A percentile compares a stretch with the other conserved stretches of the same genome.
Evolutionary conservation across 2,329 filamentous ascomycete species (phyloP).

Genomic region (Botrytis deweyae): DNA sequence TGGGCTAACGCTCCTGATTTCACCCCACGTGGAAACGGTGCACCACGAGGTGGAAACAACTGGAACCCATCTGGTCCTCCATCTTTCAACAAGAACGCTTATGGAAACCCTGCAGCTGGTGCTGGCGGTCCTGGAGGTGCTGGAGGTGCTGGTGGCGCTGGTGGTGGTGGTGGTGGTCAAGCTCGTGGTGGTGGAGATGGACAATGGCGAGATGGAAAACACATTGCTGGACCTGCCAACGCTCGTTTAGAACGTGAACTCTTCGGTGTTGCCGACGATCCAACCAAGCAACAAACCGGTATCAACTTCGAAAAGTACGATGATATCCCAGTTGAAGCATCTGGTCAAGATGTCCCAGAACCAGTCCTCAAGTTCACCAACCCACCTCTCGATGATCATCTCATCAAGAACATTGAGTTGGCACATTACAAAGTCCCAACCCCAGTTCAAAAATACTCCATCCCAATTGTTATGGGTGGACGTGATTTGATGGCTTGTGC

Average conservation of each 20-base stretch:
- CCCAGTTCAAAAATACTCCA: conserved; percentile 98
- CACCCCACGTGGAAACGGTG: conserved; percentile 37
- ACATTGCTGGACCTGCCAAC: conserved; percentile 86
- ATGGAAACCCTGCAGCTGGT: conserved; percentile 43
- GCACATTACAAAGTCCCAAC: conserved; percentile 95
- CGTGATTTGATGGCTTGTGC: conserved; percentile 99
- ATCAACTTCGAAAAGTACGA: conserved; percentile 99
- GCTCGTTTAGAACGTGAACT: conserved; percentile 90
- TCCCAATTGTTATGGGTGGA: conserved; percentile 96
- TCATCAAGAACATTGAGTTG: conserved; percentile 89
- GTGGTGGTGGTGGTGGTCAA: conserved; percentile 42
- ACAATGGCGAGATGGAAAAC: conserved; percentile 95
- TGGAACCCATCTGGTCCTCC: conserved; percentile 36
- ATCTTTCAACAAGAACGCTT: conserved; percentile 57
- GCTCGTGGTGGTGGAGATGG: conserved; percentile 88
- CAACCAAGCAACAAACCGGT: conserved; percentile 91
- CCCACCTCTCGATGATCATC: conserved; percentile 91
- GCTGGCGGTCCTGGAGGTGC: conserved; percentile 34
- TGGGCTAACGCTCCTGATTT: conserved; percentile 42
- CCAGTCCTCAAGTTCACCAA: conserved; percentile 88
- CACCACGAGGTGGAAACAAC: conserved; percentile 41
- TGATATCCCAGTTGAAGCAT: conserved; percentile 97
- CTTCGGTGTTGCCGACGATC: conserved; percentile 87
- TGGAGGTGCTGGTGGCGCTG: neutral
- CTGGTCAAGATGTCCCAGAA: conserved; percentile 89